A percentile compares a stretch with the other conserved stretches of the same genome.
Evolutionary conservation across 1,284 basidiomycete genomes (phyloP).

Genomic region (Serendipita sp.): DNA sequence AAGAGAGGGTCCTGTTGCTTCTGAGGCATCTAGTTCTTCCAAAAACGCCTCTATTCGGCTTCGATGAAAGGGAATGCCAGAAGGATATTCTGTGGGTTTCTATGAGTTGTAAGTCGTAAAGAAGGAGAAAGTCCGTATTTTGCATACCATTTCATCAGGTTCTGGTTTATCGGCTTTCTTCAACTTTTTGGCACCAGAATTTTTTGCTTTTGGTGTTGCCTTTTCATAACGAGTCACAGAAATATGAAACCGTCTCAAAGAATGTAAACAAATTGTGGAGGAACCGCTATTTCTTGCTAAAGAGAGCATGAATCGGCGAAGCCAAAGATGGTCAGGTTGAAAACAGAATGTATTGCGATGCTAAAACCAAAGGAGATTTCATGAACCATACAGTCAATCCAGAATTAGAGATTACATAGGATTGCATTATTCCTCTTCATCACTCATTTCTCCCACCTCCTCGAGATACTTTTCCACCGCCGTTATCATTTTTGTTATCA

Average conservation of each 20-base stretch:
- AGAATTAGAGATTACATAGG: background rate
- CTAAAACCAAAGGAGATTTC: too few relatives aligned
- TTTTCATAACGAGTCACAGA: too few relatives aligned
- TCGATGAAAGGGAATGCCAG: too few relatives aligned
- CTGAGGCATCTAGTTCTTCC: background rate
- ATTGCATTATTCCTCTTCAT: background rate
- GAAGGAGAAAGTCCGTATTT: too few relatives aligned
- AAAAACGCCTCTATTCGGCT: slow-evolving; percentile 4
- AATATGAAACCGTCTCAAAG: too few relatives aligned
- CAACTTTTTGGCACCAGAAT: background rate
- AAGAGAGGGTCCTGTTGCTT: background rate
- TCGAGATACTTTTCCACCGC: slow-evolving; percentile 45
- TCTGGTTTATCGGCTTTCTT: background rate
- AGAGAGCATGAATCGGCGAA: too few relatives aligned
- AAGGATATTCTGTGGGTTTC: background rate
- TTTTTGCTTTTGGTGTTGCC: background rate
- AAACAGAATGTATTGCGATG: too few relatives aligned
- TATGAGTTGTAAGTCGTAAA: background rate
- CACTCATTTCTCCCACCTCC: slow-evolving; percentile 28
- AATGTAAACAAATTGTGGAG: too few relatives aligned
- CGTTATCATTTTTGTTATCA: slow-evolving; percentile 45
- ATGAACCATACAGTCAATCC: too few relatives aligned
- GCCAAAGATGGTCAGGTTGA: too few relatives aligned
- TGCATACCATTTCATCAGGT: background rate
- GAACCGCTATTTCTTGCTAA: too few relatives aligned